Conservation (phyloP, 768 basidiomycete genomes). For the Boletus rubescentipes region DNA sequence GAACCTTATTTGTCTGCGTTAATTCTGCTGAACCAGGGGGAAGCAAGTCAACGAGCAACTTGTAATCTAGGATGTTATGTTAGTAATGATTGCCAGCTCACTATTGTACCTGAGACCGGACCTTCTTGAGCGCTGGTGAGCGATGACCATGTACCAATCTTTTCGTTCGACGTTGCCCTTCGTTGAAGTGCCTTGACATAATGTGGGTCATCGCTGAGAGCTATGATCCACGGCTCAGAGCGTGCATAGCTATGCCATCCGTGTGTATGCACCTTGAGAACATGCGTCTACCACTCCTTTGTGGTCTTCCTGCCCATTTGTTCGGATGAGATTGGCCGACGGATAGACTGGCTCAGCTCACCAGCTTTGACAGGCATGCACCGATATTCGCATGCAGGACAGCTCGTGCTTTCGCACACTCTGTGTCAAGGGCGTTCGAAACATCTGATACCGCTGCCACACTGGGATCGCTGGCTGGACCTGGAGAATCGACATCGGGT, state of each 20-base stretch:
- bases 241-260: not conserved
- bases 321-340: not conserved
- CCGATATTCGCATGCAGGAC: slow-evolving; percentile 85
- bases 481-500: slow-evolving; percentile 19
- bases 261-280: slow-evolving; percentile 54
- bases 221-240: slow-evolving; percentile 39
- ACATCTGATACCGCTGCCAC: slow-evolving; percentile 8
- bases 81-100: not conserved
- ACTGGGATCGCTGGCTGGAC: slow-evolving; percentile 10
- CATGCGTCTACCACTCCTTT: slow-evolving; percentile 80
- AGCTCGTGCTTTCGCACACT: slow-evolving; percentile 61
- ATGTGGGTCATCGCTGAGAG: slow-evolving; percentile 79
- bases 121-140: slow-evolving; percentile 84
- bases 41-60: slow-evolving; percentile 61
- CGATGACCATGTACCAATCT: slow-evolving; percentile 78
- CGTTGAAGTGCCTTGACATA: slow-evolving; percentile 89
- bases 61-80: slow-evolving; percentile 63
- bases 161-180: slow-evolving; percentile 84
- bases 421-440: slow-evolving; percentile 39
- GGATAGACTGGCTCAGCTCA: slow-evolving; percentile 34
- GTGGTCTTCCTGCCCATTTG: slow-evolving; percentile 59
- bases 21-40: slow-evolving; percentile 53
- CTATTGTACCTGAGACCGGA: slow-evolving; percentile 25
- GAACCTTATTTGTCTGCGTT: slow-evolving; percentile 46
- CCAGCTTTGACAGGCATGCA: slow-evolving; percentile 80